phyloP scores from a whole-genome alignment of 2,329 filamentous ascomycete species.

The Claviceps digitariae region DNA sequence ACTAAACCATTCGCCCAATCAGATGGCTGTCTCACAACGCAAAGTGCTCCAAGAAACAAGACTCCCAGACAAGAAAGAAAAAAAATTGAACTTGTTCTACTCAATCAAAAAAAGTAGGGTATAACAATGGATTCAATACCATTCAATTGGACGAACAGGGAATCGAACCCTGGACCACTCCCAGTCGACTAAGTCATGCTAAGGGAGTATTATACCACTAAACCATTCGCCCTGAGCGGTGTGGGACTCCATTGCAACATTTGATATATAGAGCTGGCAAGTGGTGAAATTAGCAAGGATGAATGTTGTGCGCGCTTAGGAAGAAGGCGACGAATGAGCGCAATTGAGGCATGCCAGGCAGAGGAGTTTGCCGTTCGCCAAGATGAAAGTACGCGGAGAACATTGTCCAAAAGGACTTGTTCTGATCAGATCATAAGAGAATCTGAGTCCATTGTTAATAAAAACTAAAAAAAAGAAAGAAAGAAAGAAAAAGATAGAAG shows the following conservation, averaged over 20 bases:
- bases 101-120: background rate
- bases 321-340: background rate
- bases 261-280: background rate
- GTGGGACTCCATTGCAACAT: background rate
- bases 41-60: background rate
- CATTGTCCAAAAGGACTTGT: background rate
- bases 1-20: constrained; percentile 11
- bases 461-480: too few relatives aligned
- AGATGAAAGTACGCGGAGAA: too few relatives aligned
- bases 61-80: background rate
- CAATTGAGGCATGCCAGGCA: too few relatives aligned
- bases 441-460: too few relatives aligned
- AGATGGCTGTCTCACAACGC: background rate
- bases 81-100: too few relatives aligned
- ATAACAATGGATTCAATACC: background rate
- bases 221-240: constrained; percentile 8
- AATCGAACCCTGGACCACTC: constrained; percentile 13
- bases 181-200: constrained; percentile 1
- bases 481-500: too few relatives aligned
- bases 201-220: constrained; percentile 11
- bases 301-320: background rate
- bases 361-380: too few relatives aligned
- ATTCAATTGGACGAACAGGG: constrained; percentile 9
- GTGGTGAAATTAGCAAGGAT: background rate
- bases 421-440: too few relatives aligned